Percentiles rank a stretch among this genome's conserved stretches.
These are phyloP conservation scores for Zoysia japonica DNA, from an alignment of 176 grass and related monocot genomes.

Conservation along the genomic window DNA sequence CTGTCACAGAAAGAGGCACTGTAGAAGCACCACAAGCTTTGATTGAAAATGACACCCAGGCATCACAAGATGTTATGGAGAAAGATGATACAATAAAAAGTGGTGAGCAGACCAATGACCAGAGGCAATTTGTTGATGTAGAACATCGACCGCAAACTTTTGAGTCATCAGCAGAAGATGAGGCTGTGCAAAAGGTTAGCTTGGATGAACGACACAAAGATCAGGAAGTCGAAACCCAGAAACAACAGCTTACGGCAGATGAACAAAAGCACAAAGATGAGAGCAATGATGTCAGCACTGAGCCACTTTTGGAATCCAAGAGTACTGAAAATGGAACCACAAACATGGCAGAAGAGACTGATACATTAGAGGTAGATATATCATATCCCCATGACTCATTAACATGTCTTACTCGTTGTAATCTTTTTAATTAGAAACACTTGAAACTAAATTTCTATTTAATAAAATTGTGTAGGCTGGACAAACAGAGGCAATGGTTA, in stretches of 20 bases:
- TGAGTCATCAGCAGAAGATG: constrained; percentile 38
- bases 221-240: constrained; percentile 21
- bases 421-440: constrained; percentile 25
- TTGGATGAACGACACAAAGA: constrained; percentile 39
- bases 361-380: constrained; percentile 37
- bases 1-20: constrained; percentile 5
- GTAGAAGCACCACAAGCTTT: constrained; percentile 7
- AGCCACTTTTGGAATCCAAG: constrained; percentile 28
- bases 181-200: constrained; percentile 12
- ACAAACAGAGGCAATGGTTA: constrained; percentile 34
- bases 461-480: constrained; percentile 42
- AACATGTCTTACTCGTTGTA: constrained; percentile 20
- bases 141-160: constrained; percentile 28
- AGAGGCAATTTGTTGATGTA: constrained; percentile 25
- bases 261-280: constrained; percentile 42
- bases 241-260: constrained; percentile 32
- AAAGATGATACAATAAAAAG: constrained; percentile 17
- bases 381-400: constrained; percentile 24
- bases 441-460: constrained; percentile 16
- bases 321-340: constrained; percentile 13
- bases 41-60: constrained; percentile 17
- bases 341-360: background rate
- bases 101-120: constrained; percentile 26
- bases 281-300: constrained; percentile 17
- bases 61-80: constrained; percentile 12